Evolutionary conservation across 2,329 filamentous ascomycete species (phyloP), one percentile per base, ranked within the genome.

Genomic region (Ophiocordyceps unilateralis): DNA sequence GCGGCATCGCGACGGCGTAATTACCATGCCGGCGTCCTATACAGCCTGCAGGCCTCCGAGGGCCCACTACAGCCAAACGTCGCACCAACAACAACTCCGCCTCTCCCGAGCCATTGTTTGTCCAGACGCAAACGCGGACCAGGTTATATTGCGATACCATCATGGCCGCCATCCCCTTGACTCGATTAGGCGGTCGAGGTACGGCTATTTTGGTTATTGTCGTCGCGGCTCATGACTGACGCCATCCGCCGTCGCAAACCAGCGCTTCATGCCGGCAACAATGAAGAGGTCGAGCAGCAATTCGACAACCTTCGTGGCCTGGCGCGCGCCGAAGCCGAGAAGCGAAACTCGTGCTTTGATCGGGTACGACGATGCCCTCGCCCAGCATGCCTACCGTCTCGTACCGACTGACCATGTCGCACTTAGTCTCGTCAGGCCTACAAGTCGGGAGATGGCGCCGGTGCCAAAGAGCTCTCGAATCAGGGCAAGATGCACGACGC

Each of bases 241-340:
- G 15, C 39, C 22, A 6, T 40, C 23, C 24, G 12, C 28, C 15
- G 41, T 41, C 40, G 30, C 14, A 3, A 7, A 39, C 17, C 57
- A 88, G 84, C 81, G 61, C 85, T 89, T 67, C 84, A 80, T 62
- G 80, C 86, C 59, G 71, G 70, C 46, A 69, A 78, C 51, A 76
- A 74, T 56, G 66, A 67, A 51, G 72, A 79, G 46, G 69, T 76
- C 44, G 88, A 96, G 67, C 76, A 72, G 51, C 88, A 96, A 65
- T 96, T 96, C 63, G 88, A 96, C 59, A 83, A 85, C 43, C 74
- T 96, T 39, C 85, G 91, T 55, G 79, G 81, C 51, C 72, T 88
- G 17, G 91, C 89, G 17, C 78, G 84, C 49, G 70, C 78, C 53
- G 88, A 94, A 68, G 85, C 82, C 45, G 67, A 70, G 42, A 85